Evolutionary conservation across 331 rosid species (phyloP), one percentile per base, ranked within the genome.

Genomic region (Dryas integrifolia): DNA sequence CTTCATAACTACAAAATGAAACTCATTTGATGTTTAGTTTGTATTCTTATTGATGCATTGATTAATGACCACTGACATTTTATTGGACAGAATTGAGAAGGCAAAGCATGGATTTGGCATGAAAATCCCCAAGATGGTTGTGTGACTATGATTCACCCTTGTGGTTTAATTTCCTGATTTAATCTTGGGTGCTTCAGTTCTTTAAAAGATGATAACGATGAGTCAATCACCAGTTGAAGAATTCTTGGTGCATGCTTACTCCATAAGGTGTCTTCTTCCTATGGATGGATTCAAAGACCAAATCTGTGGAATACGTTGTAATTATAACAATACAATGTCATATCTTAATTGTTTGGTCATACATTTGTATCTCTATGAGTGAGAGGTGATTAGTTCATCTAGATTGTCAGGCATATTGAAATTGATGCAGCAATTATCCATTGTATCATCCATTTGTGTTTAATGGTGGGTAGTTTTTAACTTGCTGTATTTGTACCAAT

Each of bases 31-130:
- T 65, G 62, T 21, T 56, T 7, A 45, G 3, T 72, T 8, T 58
- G 57, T 14, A n/a, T 48, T 15, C 11, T 46, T 39, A 40, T 51
- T 67, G 48, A 41, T 53, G 55, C 48, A 11, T 38, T 18, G 35
- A 40, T 81, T 18, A 43, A 40, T 81, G 70, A 77, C 48, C 55
- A 0, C 21, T 7, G 49, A 21, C 56, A 50, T 8, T 82, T 56
- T 70, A 53, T 69, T 74, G 26, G 9, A 72, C 83, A 85, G 89
- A 43, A 49, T 85, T 6, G 76, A 74, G 83, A 82, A 76, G 80
- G 57, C 67, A 56, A 80, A 80, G 58, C 82, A 0, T 12, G 89
- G 89, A 61, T 82, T 85, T 30, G 89, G 89, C 79, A 85, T 85
- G 89, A 85, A 80, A 75, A 80, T 82, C n/a, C 89, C 85, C 1